Evolutionary conservation across 257 asterid genomes (phyloP).

Genomic region (Nicotiana knightiana): DNA sequence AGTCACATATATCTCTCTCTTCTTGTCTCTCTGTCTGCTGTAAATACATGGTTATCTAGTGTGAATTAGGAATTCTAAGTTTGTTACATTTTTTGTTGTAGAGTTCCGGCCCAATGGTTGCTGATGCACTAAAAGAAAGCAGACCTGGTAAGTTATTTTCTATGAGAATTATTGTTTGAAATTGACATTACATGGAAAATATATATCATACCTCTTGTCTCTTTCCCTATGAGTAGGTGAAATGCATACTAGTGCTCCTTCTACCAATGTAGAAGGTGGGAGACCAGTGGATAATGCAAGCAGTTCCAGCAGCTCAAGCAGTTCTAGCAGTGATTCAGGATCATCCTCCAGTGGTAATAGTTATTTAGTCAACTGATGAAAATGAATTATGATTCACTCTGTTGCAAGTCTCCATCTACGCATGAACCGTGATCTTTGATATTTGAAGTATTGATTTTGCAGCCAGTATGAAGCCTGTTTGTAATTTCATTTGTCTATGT

Average conservation of each 20-base stretch:
- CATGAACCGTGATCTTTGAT: neutral
- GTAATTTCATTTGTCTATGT: neutral
- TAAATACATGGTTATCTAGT: slow-evolving; percentile 27
- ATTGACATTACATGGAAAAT: neutral
- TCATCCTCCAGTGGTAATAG: slow-evolving; percentile 22
- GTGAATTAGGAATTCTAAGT: neutral
- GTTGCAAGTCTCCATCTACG: neutral
- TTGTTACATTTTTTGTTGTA: neutral
- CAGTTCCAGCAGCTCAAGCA: slow-evolving; percentile 21
- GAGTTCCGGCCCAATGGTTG: slow-evolving; percentile 4
- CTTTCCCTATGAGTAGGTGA: neutral
- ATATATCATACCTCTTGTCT: neutral
- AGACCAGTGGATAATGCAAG: slow-evolving; percentile 11
- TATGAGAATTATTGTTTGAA: slow-evolving; percentile 20
- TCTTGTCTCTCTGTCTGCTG: neutral
- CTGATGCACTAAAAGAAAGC: neutral
- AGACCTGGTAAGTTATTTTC: slow-evolving; percentile 5
- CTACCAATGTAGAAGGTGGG: neutral
- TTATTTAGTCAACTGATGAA: neutral
- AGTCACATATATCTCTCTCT: slow-evolving; percentile 15
- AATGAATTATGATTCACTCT: neutral
- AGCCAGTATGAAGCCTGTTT: neutral
- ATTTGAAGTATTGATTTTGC: neutral
- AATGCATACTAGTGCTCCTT: neutral
- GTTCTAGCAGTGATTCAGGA: slow-evolving; percentile 23